phyloP scores from a whole-genome alignment of 257 asterid genomes.

The Ballota nigra region DNA sequence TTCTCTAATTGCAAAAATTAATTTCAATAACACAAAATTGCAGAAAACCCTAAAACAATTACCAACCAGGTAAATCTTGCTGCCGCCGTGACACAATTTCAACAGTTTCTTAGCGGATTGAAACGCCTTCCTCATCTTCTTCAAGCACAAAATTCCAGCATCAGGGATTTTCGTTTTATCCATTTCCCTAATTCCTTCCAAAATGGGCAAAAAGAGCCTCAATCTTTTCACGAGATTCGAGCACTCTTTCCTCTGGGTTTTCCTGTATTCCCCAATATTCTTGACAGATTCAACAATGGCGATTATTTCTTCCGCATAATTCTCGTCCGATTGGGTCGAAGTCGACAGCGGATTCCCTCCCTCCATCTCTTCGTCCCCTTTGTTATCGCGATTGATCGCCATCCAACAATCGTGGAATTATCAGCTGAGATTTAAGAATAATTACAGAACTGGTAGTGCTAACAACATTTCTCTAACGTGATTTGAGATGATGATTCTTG shows the following conservation, averaged over 20 bases:
- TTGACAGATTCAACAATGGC: slow-evolving; percentile 45
- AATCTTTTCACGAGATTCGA: slow-evolving; percentile 51
- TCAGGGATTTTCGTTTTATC: slow-evolving; percentile 36
- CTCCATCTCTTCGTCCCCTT: slow-evolving; percentile 29
- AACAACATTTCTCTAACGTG: not conserved
- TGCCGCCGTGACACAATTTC: slow-evolving; percentile 64
- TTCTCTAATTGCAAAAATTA: not conserved
- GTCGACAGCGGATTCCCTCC: slow-evolving; percentile 28
- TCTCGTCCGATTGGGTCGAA: slow-evolving; percentile 31
- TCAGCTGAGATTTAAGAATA: not conserved
- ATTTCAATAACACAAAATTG: not conserved
- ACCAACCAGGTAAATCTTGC: slow-evolving; percentile 80
- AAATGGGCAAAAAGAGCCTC: slow-evolving; percentile 53
- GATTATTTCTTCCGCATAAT: slow-evolving; percentile 48
- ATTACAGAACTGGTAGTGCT: not conserved
- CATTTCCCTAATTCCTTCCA: slow-evolving; percentile 55
- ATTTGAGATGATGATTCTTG: slow-evolving; percentile 1
- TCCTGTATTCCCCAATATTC: slow-evolving; percentile 58
- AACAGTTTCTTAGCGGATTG: slow-evolving; percentile 68
- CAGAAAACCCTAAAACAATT: not conserved
- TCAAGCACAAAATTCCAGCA: slow-evolving; percentile 41
- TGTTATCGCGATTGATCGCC: slow-evolving; percentile 18
- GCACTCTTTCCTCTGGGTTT: slow-evolving; percentile 72
- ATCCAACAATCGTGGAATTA: not conserved
- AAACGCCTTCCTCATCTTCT: slow-evolving; percentile 55